Evolutionary conservation across 2,329 filamentous ascomycete genomes (phyloP).

Genomic region (Tolypocladium pustulatum): DNA sequence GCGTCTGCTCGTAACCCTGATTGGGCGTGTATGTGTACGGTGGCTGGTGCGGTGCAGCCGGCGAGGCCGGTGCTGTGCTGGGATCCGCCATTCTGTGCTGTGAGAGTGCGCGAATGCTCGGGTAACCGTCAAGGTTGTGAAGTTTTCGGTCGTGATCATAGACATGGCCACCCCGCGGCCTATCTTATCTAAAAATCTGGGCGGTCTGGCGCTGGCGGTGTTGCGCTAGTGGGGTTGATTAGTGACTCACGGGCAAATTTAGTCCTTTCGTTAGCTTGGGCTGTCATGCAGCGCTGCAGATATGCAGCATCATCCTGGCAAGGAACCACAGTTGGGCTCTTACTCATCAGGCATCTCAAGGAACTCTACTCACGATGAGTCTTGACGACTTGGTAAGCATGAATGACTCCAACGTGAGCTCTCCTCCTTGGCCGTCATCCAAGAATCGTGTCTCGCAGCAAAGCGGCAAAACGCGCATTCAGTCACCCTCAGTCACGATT

Average conservation of each 20-base stretch:
- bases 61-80: constrained; percentile 13
- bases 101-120: not conserved
- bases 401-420: not conserved
- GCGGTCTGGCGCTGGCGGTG: not conserved
- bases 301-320: not conserved
- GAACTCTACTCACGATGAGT: not conserved
- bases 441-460: not conserved
- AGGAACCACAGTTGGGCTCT: not conserved
- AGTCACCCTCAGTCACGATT: not conserved
- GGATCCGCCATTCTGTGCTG: not conserved
- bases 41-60: constrained; percentile 33
- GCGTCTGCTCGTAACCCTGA: constrained; percentile 30
- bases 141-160: not conserved
- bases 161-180: not conserved
- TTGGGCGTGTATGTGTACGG: constrained; percentile 32
- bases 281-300: not conserved
- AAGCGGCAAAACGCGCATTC: not conserved
- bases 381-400: not conserved
- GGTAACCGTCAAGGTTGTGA: not conserved
- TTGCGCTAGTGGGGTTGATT: not conserved
- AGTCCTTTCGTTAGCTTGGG: not conserved
- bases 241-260: not conserved
- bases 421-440: not conserved
- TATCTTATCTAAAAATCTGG: constrained; percentile 4
- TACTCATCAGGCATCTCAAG: not conserved